Evolutionary conservation across 78 protist genomes (phyloP).

Genomic region (Chrysochromulina parva): DNA sequence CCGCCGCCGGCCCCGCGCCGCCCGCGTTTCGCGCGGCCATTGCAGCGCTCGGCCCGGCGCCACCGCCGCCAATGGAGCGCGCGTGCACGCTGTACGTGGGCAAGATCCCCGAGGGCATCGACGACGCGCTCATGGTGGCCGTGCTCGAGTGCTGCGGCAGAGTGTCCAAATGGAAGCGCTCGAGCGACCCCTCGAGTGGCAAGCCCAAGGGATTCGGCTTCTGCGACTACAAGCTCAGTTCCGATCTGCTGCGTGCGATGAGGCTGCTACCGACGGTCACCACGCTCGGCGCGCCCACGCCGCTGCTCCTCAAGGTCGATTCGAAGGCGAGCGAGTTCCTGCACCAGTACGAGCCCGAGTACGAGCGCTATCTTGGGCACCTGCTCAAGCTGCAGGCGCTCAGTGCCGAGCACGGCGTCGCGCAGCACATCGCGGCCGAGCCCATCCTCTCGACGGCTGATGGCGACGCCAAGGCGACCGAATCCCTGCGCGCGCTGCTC

Average conservation of each 20-base stretch:
- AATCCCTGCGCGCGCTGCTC: no score
- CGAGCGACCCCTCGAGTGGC: not conserved
- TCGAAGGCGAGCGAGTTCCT: not conserved
- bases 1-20: no score
- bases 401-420: no score
- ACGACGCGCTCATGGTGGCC: not conserved
- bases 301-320: constrained; percentile 4
- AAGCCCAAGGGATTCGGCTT: not conserved
- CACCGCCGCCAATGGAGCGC: not conserved
- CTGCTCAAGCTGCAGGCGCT: no score
- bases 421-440: not conserved
- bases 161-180: not conserved
- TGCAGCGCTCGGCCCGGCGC: not conserved
- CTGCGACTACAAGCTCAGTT: not conserved
- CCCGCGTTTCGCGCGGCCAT: no score
- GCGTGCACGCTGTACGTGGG: not conserved
- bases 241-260: not conserved
- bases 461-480: not conserved
- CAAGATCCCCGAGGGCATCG: not conserved
- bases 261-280: not conserved
- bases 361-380: no score
- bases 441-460: not conserved
- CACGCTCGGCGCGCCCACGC: no score
- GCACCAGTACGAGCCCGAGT: not conserved
- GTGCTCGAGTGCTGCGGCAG: not conserved